A percentile compares a stretch with the other conserved stretches of the same genome.
phyloP scores from a whole-genome alignment of 371 early-diverging fungal genomes.

The Quaeritorhiza haematococci region DNA sequence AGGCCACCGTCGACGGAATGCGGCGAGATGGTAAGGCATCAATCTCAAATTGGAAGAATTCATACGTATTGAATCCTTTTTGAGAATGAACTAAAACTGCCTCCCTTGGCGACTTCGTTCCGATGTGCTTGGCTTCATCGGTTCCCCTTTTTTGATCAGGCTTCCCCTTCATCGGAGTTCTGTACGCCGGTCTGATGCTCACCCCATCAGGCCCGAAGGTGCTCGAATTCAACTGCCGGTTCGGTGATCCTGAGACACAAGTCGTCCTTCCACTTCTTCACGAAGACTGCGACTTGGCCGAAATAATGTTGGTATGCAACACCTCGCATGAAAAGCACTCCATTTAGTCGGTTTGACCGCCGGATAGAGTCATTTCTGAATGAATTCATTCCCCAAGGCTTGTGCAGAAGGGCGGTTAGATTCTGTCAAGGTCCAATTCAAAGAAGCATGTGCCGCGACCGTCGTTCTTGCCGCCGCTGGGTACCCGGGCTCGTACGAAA shows the following conservation, averaged over 20 bases:
- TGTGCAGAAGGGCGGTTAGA: constrained; percentile 86
- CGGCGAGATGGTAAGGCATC: constrained; percentile 70
- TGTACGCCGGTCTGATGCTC: constrained; percentile 95
- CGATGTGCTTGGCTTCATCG: background rate
- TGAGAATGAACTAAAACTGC: too few relatives aligned
- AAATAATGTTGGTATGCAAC: constrained; percentile 68
- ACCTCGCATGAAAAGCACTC: background rate
- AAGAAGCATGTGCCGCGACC: constrained; percentile 76
- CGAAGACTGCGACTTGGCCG: constrained; percentile 77
- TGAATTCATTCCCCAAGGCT: constrained; percentile 47
- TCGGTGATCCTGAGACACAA: constrained; percentile 97
- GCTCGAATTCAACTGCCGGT: constrained; percentile 94
- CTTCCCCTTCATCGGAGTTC: constrained; percentile 91
- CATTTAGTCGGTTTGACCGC: background rate
- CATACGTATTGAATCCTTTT: too few relatives aligned
- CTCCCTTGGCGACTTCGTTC: too few relatives aligned
- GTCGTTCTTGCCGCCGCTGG: constrained; percentile 90
- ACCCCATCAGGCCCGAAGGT: constrained; percentile 85
- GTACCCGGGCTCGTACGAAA: constrained; percentile 84
- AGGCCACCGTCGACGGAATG: constrained; percentile 93
- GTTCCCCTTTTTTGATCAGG: constrained; percentile 24
- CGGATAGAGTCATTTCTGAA: constrained; percentile 2
- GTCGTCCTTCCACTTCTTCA: constrained; percentile 85
- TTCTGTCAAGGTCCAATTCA: constrained; percentile 69
- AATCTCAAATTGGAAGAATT: background rate